Evolutionary conservation across 495 filamentous ascomycete species (phyloP).

Genomic region (Aspergillus coremiiformis): DNA sequence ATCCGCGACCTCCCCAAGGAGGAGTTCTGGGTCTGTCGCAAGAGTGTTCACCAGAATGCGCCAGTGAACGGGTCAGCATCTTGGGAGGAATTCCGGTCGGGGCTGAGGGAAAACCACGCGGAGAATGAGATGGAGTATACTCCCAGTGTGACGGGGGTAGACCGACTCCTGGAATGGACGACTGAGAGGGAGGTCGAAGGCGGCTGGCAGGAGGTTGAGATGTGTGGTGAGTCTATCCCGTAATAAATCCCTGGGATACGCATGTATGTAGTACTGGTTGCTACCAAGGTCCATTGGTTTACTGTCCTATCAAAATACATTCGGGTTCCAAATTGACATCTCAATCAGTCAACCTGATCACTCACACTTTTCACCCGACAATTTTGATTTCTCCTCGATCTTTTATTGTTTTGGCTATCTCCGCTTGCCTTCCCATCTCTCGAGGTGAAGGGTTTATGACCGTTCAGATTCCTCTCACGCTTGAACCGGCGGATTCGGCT

Average conservation of each 20-base stretch:
- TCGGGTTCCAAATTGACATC: not conserved
- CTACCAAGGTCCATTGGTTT: no score
- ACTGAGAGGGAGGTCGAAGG: slow-evolving; percentile 31
- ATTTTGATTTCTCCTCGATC: slow-evolving; percentile 30
- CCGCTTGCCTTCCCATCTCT: slow-evolving; percentile 16
- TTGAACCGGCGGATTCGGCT: slow-evolving; percentile 25
- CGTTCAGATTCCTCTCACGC: slow-evolving; percentile 46
- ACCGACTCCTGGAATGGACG: slow-evolving; percentile 46
- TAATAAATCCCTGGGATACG: no score
- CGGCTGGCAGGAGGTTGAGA: slow-evolving; percentile 42
- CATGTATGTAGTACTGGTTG: no score
- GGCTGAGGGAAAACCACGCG: slow-evolving; percentile 55
- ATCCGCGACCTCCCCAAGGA: slow-evolving; percentile 26
- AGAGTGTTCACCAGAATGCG: slow-evolving; percentile 53
- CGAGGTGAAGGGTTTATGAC: slow-evolving; percentile 41
- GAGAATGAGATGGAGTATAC: slow-evolving; percentile 67
- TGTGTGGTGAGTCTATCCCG: slow-evolving; percentile 39
- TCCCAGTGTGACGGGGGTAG: slow-evolving; percentile 53
- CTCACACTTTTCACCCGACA: slow-evolving; percentile 32
- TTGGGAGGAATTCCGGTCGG: slow-evolving; percentile 57
- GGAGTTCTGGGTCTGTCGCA: slow-evolving; percentile 64
- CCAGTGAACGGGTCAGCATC: slow-evolving; percentile 50
- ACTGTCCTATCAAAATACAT: no score
- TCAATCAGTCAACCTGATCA: slow-evolving; percentile 37
- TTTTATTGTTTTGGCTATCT: slow-evolving; percentile 33